phyloP scores from a whole-genome alignment of 345 rosid species.

The Arabidopsis arenosa region DNA sequence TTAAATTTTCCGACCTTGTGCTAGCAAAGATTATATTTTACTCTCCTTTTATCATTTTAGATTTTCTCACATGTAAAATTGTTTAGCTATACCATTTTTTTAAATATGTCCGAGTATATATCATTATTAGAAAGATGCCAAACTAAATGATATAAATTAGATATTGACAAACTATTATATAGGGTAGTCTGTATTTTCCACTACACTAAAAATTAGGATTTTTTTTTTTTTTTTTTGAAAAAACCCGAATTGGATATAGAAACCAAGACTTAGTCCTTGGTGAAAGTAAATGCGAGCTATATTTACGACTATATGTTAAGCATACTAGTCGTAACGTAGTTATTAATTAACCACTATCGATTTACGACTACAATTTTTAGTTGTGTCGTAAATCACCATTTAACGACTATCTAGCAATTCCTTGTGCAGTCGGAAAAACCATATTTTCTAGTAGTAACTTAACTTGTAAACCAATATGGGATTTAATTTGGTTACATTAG shows the following conservation, averaged over 20 bases:
- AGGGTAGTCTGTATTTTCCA: neutral
- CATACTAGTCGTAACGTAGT: too few species aligned
- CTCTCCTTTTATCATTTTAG: neutral
- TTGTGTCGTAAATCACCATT: too few species aligned
- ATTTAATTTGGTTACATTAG: neutral
- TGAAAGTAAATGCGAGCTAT: too few species aligned
- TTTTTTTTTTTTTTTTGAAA: neutral
- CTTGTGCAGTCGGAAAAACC: too few species aligned
- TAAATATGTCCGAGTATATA: neutral
- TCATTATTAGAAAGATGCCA: neutral
- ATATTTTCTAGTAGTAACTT: neutral
- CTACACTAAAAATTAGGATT: neutral
- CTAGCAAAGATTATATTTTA: neutral
- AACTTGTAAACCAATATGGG: neutral
- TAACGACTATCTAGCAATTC: too few species aligned
- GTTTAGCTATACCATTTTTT: too few species aligned
- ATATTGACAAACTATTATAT: neutral
- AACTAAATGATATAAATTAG: neutral
- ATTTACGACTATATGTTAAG: too few species aligned
- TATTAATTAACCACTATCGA: too few species aligned
- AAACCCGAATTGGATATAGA: neutral
- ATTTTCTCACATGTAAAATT: neutral
- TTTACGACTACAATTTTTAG: too few species aligned
- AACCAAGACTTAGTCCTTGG: neutral
- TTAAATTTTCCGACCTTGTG: neutral